Conservation (phyloP, 805 yeast genomes). For the Yarrowia osloensis region DNA sequence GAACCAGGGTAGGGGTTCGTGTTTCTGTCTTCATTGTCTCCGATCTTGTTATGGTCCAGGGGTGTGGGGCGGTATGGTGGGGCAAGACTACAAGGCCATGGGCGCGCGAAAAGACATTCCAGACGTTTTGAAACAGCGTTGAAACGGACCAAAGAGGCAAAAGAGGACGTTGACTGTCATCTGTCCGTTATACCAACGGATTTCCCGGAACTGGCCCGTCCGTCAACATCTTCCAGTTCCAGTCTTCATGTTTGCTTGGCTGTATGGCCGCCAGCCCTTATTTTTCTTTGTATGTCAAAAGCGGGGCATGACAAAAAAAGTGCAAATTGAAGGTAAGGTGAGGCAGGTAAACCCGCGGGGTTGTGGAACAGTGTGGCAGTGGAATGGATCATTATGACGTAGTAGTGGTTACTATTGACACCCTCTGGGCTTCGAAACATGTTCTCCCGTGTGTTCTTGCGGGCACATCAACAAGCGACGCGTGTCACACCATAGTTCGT, state of each 20-base stretch:
- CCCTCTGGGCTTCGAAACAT: no score
- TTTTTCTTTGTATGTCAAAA: not conserved
- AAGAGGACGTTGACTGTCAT: not conserved
- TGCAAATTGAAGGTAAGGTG: not conserved
- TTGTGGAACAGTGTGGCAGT: not conserved
- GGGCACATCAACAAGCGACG: no score
- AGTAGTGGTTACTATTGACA: not conserved
- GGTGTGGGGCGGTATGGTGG: not conserved
- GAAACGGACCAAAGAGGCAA: not conserved
- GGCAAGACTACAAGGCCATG: slow-evolving; percentile 10
- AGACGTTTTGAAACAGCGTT: not conserved
- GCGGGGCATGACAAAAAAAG: not conserved
- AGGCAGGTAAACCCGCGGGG: not conserved
- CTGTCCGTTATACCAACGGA: not conserved
- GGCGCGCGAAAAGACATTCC: not conserved
- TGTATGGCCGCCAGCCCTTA: not conserved
- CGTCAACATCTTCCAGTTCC: no score
- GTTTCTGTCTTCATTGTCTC: not conserved
- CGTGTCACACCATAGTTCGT: no score
- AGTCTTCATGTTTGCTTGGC: not conserved
- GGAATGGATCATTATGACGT: not conserved
- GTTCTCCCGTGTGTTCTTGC: no score
- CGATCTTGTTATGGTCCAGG: slow-evolving; percentile 12
- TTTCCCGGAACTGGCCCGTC: not conserved
- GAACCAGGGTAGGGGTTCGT: not conserved